Conservation (phyloP, 73 alveolate species). For the Symbiodinium natans region DNA sequence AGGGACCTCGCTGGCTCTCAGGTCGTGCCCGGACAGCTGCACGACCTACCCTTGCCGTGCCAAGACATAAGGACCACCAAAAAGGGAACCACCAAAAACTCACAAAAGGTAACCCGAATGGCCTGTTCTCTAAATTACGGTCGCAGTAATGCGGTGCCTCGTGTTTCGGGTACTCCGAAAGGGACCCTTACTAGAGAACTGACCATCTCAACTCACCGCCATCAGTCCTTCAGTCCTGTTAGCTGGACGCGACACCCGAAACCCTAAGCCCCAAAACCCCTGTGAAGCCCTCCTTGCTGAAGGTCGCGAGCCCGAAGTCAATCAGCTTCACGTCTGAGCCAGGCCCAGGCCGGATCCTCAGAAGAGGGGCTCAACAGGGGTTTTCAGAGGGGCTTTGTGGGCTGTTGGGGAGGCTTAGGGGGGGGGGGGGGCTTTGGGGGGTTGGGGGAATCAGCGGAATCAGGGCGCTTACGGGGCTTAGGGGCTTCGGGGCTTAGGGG, state of each 20-base stretch:
- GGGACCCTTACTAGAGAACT: too few relatives aligned
- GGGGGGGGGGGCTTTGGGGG: background rate
- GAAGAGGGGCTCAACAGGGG: background rate
- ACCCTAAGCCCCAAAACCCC: background rate
- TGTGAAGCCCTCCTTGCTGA: constrained; percentile 41
- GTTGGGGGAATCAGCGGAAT: background rate
- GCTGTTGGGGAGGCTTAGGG: background rate
- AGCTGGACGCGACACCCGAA: too few relatives aligned
- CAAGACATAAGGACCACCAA: too few relatives aligned
- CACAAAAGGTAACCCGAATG: too few relatives aligned
- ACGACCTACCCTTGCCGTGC: too few relatives aligned
- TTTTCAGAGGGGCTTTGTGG: background rate
- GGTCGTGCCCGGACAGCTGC: too few relatives aligned
- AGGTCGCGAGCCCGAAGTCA: constrained; percentile 87
- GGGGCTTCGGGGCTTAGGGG: background rate
- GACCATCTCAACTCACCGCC: background rate
- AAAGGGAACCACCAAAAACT: too few relatives aligned
- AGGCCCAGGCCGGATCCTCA: constrained; percentile 61
- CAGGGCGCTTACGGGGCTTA: background rate
- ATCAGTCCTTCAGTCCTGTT: background rate
- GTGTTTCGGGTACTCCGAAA: too few relatives aligned
- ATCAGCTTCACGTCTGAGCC: constrained; percentile 83
- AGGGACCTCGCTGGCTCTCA: too few relatives aligned
- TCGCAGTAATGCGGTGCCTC: too few relatives aligned
- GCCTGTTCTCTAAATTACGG: too few relatives aligned